phyloP scores from a whole-genome alignment of 345 rosid genomes.

The Lumnitzera littorea region DNA sequence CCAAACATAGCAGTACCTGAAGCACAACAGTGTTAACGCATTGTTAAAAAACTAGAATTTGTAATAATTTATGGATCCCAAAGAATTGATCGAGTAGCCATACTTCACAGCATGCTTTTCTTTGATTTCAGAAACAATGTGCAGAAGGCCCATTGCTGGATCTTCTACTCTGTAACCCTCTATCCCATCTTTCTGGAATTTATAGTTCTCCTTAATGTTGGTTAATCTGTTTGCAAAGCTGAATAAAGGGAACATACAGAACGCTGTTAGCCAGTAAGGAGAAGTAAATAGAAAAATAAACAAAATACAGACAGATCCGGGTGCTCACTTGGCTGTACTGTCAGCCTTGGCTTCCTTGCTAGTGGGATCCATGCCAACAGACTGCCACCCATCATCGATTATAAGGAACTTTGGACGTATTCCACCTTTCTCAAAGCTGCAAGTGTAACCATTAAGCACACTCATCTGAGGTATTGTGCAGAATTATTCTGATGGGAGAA shows the following conservation, averaged over 20 bases:
- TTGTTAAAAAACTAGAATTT: background rate
- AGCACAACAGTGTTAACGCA: background rate
- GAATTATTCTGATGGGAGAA: background rate
- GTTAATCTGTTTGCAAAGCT: constrained; percentile 61
- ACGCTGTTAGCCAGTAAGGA: background rate
- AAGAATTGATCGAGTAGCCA: constrained; percentile 6
- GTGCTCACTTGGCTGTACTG: constrained; percentile 53
- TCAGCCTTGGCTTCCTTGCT: constrained; percentile 35
- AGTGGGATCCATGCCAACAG: constrained; percentile 57
- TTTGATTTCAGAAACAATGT: constrained; percentile 48
- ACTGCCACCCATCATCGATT: constrained; percentile 71
- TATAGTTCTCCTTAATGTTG: constrained; percentile 54
- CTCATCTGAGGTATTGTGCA: background rate
- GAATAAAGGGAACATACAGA: constrained; percentile 9
- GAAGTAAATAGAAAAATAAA: background rate
- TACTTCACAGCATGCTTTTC: constrained; percentile 46
- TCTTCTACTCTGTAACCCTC: constrained; percentile 51
- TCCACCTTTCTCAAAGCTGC: constrained; percentile 51
- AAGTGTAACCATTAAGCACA: background rate
- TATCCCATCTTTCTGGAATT: constrained; percentile 56
- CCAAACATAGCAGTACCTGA: constrained; percentile 53
- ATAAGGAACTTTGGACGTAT: constrained; percentile 56
- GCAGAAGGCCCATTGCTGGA: constrained; percentile 49
- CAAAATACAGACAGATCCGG: background rate
- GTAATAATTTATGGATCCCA: background rate